Base-by-base conservation (phyloP, 305 asterid genomes). In the Coffea humblotiana region DNA sequence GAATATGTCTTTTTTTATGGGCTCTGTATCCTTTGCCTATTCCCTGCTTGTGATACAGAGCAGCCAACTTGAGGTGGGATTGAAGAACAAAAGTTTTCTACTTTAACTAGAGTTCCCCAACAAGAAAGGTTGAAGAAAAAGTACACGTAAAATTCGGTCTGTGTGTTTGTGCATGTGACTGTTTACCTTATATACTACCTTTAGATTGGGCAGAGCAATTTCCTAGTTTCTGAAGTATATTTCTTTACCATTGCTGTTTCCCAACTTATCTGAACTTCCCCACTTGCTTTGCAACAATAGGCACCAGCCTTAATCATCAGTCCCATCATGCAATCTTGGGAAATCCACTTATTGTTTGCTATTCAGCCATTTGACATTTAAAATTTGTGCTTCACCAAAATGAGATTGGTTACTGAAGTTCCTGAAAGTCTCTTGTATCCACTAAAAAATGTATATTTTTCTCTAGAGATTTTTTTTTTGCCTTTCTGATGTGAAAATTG, bases 381-480 rank as follows among this genome's bases (percentile, higher is more conserved):
- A 72, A 45, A 51, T 72, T 49, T 72, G 64, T 72, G 63, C 77
- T 51, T 25, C 64, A 49, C 64, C 23, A 49, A 63, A 72, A 45
- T 48, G 40, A 47, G 23, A 12, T 72, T 72, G 54, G 35, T n/a
- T 27, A 2, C 48, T n/a, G 43, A 43, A 70, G 54, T 45, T 3
- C 25, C n/a, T 70, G 35, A 3, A 23, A 3, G 21, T 29, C 14
- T 29, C 37, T 19, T 66, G 45, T 14, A 15, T 66, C 43, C 45
- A 29, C 21, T 66, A 14, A 21, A 63, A 10, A 27, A 18, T 19
- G n/a, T 37, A 15, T 37, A 37, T 10, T 68, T 68, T 45, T 40
- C 40, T 8, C 51, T 68, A 18, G 72, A 6, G 7, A 3, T 12
- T 16, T 45, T 48, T 43, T 68, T 6, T 7, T 32, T 32, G 2